A percentile compares a stretch with the other conserved stretches of the same genome.
Conservation (phyloP, 805 yeast species). For the Metschnikowia dekortorum region DNA sequence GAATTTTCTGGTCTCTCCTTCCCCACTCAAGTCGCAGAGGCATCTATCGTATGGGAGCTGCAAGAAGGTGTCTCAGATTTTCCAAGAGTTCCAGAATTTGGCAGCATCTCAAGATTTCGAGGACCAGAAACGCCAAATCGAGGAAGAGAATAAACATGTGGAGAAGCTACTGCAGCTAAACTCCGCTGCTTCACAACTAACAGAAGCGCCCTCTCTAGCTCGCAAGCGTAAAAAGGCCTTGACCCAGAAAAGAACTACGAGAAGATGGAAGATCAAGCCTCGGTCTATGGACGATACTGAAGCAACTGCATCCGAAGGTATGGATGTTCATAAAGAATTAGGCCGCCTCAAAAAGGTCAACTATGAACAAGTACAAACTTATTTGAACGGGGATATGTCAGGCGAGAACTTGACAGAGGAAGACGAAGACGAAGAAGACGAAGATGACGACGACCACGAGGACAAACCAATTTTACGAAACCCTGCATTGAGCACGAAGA, state of each 20-base stretch:
- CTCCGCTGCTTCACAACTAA: neutral
- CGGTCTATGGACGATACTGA: slow-evolving; percentile 15
- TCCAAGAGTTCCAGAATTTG: slow-evolving; percentile 42
- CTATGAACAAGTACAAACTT: slow-evolving; percentile 18
- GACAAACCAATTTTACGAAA: slow-evolving; percentile 7
- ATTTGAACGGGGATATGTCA: slow-evolving; percentile 16
- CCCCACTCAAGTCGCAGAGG: slow-evolving; percentile 39
- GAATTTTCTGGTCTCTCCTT: slow-evolving; percentile 41
- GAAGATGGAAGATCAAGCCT: slow-evolving; percentile 48
- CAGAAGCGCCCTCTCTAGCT: neutral
- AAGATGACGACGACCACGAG: slow-evolving; percentile 7
- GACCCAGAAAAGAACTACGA: slow-evolving; percentile 51
- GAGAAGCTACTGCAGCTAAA: slow-evolving; percentile 8
- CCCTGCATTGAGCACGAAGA: slow-evolving; percentile 11
- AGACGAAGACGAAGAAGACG: slow-evolving; percentile 18
- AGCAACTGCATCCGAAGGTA: slow-evolving; percentile 29
- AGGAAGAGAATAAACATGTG: slow-evolving; percentile 9
- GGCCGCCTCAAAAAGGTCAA: slow-evolving; percentile 30
- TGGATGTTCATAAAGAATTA: slow-evolving; percentile 42
- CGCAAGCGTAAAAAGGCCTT: slow-evolving; percentile 26
- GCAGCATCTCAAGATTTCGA: slow-evolving; percentile 16
- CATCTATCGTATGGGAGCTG: slow-evolving; percentile 19
- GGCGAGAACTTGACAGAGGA: slow-evolving; percentile 8
- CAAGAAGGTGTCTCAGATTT: slow-evolving; percentile 41
- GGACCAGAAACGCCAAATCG: slow-evolving; percentile 15